Evolutionary conservation across 306 rosid species (phyloP), one percentile per base, ranked within the genome.

Genomic region (Psophocarpus tetragonolobus): DNA sequence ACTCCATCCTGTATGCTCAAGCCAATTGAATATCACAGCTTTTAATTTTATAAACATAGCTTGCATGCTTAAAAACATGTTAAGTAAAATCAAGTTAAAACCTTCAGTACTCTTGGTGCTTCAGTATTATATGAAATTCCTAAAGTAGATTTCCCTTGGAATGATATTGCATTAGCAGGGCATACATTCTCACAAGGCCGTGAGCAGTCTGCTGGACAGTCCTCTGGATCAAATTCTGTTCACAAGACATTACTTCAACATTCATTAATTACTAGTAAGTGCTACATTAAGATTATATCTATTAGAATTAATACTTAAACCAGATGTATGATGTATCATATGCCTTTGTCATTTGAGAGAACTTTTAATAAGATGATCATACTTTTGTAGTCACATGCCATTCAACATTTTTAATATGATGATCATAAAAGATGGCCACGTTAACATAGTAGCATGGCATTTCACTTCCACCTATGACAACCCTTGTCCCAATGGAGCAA

Each of bases 221-320:
- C 87, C 83, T 89, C 94, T 42, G 93, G 97, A 81, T 91, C 98
- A 90, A 94, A 89, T 79, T 87, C 98, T 94, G 92, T 68, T 73
- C 48, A 45, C 56, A 80, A 67, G 48, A 29, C 66, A 73, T 54
- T 33, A 48, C 18, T 21, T 57, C 51, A 68, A 51, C 67, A 26
- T 42, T 62, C 29, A 75, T 29, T 45, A 23, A 53, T 73, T 68
- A 35, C 35, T 33, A 42, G 6, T 1, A 72, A 53, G 7, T 0
- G 11, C 35, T 48, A 61, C 51, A 81, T 58, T 62, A 17, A 53
- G 73, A 45, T 39, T 79, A n/a, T 26, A 36, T 17, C 1, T 48
- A 24, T 39, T 74, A 5, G 53, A 53, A 42, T 10, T 38, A 27
- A 64, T 4, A 24, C 53, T 54, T 21, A 38, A 68, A 51, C 41